Base-by-base conservation (phyloP, 192 early-diverging fungal species). In the Kappamyces sp. region DNA sequence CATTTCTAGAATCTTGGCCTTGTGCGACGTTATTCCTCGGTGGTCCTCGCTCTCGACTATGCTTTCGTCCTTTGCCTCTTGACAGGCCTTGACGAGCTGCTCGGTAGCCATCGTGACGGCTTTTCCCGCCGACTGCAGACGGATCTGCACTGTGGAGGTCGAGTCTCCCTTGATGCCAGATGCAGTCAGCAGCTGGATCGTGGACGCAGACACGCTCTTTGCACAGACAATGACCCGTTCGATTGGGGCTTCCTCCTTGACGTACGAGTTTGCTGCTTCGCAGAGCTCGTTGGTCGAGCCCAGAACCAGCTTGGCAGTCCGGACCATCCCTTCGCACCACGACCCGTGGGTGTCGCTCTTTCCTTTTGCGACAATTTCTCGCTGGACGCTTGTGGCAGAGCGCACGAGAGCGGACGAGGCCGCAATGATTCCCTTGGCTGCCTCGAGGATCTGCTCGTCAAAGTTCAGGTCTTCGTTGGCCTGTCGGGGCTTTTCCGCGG, bases 241-340 rank as follows among this genome's bases (percentile, higher is more conserved):
- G 2, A 72, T 63, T 35, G 57, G 60, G 5, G 68, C 37, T 40
- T 62, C 59, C 14, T 66, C 72, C 47, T 79, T 79, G 8, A 69
- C 48, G 2, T 73, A 69, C 58, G 61, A 47, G 59, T 72, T 78
- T 7, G 80, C 76, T n/a, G 62, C 60, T 37, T 83, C 79, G 54
- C 75, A 82, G 1, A 83, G 63, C 42, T 78, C 77, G 12, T 62
- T 4, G 7, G 76, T 76, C 5, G 73, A 65, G 2, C 34, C 63
- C 3, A 72, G 72, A 22, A 83, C 79, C 53, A 66, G 62, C 57
- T 81, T 83, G 5, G 80, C 79, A 39, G 80, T 72, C 38, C 71
- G 72, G 9, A 83, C 76, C 12, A 83, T 54, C 11, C 80, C 80
- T 6, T 83, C 76, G 43, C 59, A 76, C 79, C 79, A 83, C n/a